Evolutionary conservation across 169 alveolate species (phyloP).

Genomic region (Blepharisma undulans): DNA sequence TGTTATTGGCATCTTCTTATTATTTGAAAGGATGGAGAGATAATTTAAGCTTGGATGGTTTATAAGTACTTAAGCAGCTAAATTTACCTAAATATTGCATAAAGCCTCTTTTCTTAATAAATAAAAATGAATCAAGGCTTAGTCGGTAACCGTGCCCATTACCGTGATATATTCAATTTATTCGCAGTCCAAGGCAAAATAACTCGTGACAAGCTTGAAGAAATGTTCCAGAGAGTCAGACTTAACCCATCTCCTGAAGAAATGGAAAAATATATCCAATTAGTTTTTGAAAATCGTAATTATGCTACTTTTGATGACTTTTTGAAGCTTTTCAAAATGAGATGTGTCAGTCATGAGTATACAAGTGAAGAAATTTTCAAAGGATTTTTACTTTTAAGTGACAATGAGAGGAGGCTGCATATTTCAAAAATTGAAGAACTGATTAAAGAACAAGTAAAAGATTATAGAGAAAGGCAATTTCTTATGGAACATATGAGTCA

Average conservation of each 20-base stretch:
- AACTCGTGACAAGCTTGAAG: background rate
- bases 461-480: background rate
- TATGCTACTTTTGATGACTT: slow-evolving; percentile 6
- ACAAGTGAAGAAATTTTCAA: slow-evolving; percentile 22
- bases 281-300: slow-evolving; percentile 2
- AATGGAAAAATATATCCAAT: slow-evolving; percentile 28
- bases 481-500: slow-evolving; percentile 15
- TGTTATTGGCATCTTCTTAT: background rate
- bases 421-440: slow-evolving; percentile 19
- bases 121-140: slow-evolving; percentile 28
- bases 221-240: slow-evolving; percentile 9
- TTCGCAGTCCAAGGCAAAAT: slow-evolving; percentile 26
- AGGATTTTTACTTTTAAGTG: slow-evolving; percentile 27
- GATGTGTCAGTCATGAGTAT: slow-evolving; percentile 29
- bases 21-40: background rate
- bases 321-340: slow-evolving; percentile 14
- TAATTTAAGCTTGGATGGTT: background rate
- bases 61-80: background rate
- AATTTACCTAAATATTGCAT: background rate
- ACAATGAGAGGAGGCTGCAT: slow-evolving; percentile 8
- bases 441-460: background rate
- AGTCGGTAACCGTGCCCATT: slow-evolving; percentile 1
- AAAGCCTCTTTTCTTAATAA: background rate
- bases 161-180: slow-evolving; percentile 5
- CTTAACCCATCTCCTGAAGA: slow-evolving; percentile 23